These are phyloP conservation scores for Ormosia semicastrata DNA, from an alignment of 306 rosid genomes.

Conservation along the genomic window DNA sequence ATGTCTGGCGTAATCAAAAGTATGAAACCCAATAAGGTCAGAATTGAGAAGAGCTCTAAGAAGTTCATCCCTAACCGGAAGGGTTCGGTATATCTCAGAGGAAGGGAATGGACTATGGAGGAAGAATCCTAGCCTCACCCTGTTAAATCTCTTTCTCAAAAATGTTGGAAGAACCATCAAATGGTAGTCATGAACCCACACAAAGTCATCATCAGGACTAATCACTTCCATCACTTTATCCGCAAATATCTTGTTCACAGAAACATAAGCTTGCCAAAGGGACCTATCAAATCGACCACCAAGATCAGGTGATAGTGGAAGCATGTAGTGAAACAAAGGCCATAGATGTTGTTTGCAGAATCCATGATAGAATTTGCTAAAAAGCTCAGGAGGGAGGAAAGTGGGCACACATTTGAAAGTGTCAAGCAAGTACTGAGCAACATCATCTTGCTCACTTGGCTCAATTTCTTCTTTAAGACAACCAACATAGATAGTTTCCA, in stretches of 20 bases:
- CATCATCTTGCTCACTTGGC: conserved; percentile 71
- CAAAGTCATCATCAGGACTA: conserved; percentile 49
- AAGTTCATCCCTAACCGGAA: conserved; percentile 88
- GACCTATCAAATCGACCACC: conserved; percentile 83
- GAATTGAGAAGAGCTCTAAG: conserved; percentile 81
- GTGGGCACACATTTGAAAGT: conserved; percentile 81
- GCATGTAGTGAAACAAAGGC: conserved; percentile 95
- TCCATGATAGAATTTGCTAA: conserved; percentile 83
- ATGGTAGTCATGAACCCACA: conserved; percentile 96
- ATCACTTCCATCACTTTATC: conserved; percentile 92
- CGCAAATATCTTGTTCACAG: conserved; percentile 92
- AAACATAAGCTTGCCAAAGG: conserved; percentile 88
- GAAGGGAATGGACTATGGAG: conserved; percentile 48
- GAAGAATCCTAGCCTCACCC: conserved; percentile 46
- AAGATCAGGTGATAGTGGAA: conserved; percentile 80
- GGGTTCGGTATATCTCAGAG: conserved; percentile 68
- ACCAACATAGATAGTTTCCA: conserved; percentile 77
- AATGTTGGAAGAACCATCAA: conserved; percentile 93
- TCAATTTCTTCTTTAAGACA: conserved; percentile 79
- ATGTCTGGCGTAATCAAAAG: conserved; percentile 91
- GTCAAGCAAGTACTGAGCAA: conserved; percentile 78
- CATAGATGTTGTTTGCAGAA: conserved; percentile 88
- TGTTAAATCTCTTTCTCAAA: conserved; percentile 55
- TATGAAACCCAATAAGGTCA: conserved; percentile 88
- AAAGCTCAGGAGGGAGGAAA: conserved; percentile 75